Base-by-base conservation (phyloP, 2,329 filamentous ascomycete species). In the Claviceps sp. region DNA sequence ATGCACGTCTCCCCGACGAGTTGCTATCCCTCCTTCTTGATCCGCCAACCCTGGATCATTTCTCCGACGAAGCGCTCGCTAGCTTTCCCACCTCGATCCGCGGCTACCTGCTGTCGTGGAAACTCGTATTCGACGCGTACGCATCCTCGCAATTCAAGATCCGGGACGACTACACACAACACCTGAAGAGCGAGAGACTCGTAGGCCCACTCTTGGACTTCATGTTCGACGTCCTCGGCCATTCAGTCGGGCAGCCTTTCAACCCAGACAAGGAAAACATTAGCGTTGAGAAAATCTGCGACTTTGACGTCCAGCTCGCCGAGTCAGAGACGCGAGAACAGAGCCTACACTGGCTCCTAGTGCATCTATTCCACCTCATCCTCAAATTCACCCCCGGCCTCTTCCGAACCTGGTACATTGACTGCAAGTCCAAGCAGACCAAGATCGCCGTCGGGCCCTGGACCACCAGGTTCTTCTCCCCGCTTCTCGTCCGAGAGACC, bases 91-190 rank as follows among this genome's bases (percentile, higher is more conserved):
- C 80, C 0, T 63, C 78, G 0, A 73, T 95, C 47, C 81, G 88
- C 50, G 81, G 84, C 9, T 98, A 96, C 61, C 74, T 98, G 2
- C 73, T 95, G 30, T 86, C 88, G 11, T 98, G 93, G 93, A 80
- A 87, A 56, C 74, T 97, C 1, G 76, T 96, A 0, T 97, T 95
- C 62, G 88, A 95, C 59, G 84, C 91, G 45, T 94, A 91, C 62
- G 72, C 75, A 18, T 80, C 82, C 20, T 82, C 89, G 13, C 88
- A 90, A 0, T 84, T 86, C 65, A 88, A 88, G 60, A 81, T 97
- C 16, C 86, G 88, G 58, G 81, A 79, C 54, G 83, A 90, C 60
- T 97, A 96, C 61, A 78, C 81, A 0, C 79, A 88, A 24, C 81
- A 86, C 54, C 77, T 98, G 52, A 93, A 89, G 63, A 77, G 85